Conservation (phyloP, 73 alveolate species). For the Blepharisma japonicum region DNA sequence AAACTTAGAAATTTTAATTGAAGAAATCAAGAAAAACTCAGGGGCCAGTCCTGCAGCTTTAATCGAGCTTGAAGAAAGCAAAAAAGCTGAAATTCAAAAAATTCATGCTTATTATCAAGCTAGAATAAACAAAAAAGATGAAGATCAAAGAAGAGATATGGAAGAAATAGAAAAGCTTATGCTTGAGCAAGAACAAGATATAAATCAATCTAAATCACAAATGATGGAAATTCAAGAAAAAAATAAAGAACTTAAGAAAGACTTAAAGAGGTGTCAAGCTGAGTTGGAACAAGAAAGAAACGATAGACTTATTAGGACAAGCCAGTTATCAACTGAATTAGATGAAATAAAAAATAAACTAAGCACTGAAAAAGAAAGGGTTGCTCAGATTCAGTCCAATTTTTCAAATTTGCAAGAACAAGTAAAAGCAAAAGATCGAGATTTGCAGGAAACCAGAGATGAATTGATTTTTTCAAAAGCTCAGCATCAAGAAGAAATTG, state of each 20-base stretch:
- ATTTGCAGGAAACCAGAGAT: no score
- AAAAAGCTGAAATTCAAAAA: conserved; percentile 33
- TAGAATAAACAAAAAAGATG: conserved; percentile 42
- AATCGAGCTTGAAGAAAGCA: background rate
- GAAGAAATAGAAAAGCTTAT: conserved; percentile 50
- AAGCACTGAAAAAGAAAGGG: background rate
- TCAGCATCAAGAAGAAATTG: no score
- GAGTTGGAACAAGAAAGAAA: conserved; percentile 33
- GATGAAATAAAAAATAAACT: conserved; percentile 32
- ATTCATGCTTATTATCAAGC: conserved; percentile 29
- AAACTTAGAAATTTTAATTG: conserved; percentile 6
- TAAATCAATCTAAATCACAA: background rate
- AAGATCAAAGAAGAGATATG: conserved; percentile 44
- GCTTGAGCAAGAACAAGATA: conserved; percentile 50
- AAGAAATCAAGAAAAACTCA: background rate
- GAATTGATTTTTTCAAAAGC: no score
- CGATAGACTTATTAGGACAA: conserved; percentile 20
- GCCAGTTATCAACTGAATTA: conserved; percentile 23
- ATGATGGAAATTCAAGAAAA: conserved; percentile 12
- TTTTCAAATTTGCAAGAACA: no score
- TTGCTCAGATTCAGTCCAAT: no score
- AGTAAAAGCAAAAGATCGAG: no score
- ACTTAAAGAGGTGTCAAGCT: conserved; percentile 18
- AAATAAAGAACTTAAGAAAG: conserved; percentile 27
- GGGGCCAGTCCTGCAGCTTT: background rate